A percentile compares a stretch with the other conserved stretches of the same genome.
Conservation (phyloP, 2,329 filamentous ascomycete genomes). For the Corynespora cassiicola region DNA sequence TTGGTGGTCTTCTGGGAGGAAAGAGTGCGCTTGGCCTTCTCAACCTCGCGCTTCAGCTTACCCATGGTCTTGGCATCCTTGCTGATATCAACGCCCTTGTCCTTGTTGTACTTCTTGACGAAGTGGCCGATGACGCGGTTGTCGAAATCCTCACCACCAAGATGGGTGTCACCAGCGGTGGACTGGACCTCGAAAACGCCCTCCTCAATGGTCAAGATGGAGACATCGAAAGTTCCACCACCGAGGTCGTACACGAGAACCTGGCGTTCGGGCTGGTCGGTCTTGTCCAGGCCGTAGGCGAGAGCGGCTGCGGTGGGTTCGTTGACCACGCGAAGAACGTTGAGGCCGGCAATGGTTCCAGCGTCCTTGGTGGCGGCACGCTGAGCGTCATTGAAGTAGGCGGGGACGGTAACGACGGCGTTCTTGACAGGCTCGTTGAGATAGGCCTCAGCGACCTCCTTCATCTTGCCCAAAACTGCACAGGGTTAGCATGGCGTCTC, state of each 20-base stretch:
- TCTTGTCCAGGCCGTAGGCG: constrained; percentile 77
- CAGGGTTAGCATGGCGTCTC: no score
- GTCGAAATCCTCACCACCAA: constrained; percentile 99
- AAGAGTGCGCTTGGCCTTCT: constrained; percentile 98
- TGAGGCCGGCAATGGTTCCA: constrained; percentile 88
- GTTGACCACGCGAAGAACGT: constrained; percentile 95
- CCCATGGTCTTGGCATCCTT: constrained; percentile 98
- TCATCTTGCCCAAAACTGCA: constrained; percentile 91
- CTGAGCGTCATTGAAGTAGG: constrained; percentile 99
- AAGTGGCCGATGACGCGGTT: constrained; percentile 97
- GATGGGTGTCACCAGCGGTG: constrained; percentile 94
- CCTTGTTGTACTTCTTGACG: constrained; percentile 98
- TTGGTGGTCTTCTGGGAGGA: constrained; percentile 90
- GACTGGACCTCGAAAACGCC: constrained; percentile 94
- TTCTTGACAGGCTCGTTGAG: constrained; percentile 83
- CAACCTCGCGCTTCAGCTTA: constrained; percentile 98
- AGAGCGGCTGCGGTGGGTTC: constrained; percentile 95
- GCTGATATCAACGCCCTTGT: constrained; percentile 88
- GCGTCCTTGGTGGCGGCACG: constrained; percentile 97
- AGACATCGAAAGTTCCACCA: constrained; percentile 52
- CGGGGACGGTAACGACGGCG: constrained; percentile 91
- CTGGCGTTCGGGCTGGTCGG: constrained; percentile 46
- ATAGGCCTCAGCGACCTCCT: constrained; percentile 80
- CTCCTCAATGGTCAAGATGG: constrained; percentile 85
- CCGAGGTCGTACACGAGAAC: constrained; percentile 51